Conservation (phyloP, 108 stramenopile species). For the Cyclostephanos invisitatus region DNA sequence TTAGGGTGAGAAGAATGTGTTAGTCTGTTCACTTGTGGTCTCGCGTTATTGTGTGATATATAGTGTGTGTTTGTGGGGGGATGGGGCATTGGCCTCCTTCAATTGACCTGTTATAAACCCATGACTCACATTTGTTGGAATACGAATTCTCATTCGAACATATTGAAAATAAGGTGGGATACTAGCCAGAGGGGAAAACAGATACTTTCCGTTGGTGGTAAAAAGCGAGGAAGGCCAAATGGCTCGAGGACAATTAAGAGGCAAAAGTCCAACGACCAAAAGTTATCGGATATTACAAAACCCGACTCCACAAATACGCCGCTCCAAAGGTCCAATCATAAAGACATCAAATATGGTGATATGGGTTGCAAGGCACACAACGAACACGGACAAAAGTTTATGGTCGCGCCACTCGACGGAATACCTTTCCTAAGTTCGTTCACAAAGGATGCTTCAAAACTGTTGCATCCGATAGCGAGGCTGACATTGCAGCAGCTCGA, state of each 20-base stretch:
- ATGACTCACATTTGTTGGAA: background rate
- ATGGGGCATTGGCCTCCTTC: background rate
- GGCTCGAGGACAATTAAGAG: background rate
- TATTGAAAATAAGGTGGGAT: background rate
- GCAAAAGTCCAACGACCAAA: background rate
- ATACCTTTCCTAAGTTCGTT: slow-evolving; percentile 23
- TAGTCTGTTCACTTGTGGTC: no score
- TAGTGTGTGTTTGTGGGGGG: background rate
- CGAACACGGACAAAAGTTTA: slow-evolving; percentile 17
- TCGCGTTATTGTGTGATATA: background rate
- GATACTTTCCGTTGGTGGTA: background rate
- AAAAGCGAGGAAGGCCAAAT: background rate
- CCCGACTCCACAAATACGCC: background rate
- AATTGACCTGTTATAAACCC: background rate
- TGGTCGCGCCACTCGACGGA: slow-evolving; percentile 25
- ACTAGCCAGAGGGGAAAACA: slow-evolving; percentile 16
- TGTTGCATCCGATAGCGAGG: slow-evolving; percentile 13
- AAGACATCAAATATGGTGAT: slow-evolving; percentile 20
- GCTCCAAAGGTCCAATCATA: background rate
- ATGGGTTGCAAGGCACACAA: slow-evolving; percentile 28
- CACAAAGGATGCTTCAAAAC: slow-evolving; percentile 6
- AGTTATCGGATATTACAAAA: background rate
- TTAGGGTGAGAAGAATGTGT: background rate
- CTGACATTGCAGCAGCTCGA: slow-evolving; percentile 21
- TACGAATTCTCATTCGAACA: background rate